Evolutionary conservation across 2,329 filamentous ascomycete species (phyloP), one percentile per base, ranked within the genome.

Genomic region (Penicillium polonicum): DNA sequence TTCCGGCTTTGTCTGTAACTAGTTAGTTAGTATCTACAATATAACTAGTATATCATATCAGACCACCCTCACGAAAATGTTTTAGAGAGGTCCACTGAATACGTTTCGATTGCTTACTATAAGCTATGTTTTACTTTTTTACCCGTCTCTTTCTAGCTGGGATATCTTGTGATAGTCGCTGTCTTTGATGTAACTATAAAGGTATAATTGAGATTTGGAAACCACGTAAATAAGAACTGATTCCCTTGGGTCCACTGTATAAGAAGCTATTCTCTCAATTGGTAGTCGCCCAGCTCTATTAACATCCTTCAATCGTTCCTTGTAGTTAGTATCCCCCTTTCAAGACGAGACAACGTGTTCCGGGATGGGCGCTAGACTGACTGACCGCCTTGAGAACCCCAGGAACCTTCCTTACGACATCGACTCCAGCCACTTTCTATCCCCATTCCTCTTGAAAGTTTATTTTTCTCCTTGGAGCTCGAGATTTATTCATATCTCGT

Each of bases 301-400:
- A n/a, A 33, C 2, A 13, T 13, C 17, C 25, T 33, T 23, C 19
- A 33, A 33, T 43, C 15, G 9, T n/a, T 12, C 13, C n/a, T 43
- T 44, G 19, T 44, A 44, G 19, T 33, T 25, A 33, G 15, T 4
- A 49, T 17, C 5, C 19, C 6, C 35, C 27, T 29, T 41, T 31
- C 19, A 33, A 17, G 27, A 25, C 19, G 12, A 54, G 42, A 38
- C 42, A 33, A 23, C 45, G 31, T 48, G 45, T 48, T 48, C 7
- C n/a, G 13, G 38, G 42, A 52, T 57, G 65, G 63, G 52, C 64
- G 58, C 62, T 65, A 64, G 58, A 49, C 39, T 15, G 33, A 59
- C 60, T 67, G 64, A 67, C 65, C 65, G 64, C 64, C 65, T 62
- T 65, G 49, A 55, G 59, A 41, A 29, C 27, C 51, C 51, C 57